Conservation (phyloP, 768 basidiomycete species). For the Leccinum disarticulatum region DNA sequence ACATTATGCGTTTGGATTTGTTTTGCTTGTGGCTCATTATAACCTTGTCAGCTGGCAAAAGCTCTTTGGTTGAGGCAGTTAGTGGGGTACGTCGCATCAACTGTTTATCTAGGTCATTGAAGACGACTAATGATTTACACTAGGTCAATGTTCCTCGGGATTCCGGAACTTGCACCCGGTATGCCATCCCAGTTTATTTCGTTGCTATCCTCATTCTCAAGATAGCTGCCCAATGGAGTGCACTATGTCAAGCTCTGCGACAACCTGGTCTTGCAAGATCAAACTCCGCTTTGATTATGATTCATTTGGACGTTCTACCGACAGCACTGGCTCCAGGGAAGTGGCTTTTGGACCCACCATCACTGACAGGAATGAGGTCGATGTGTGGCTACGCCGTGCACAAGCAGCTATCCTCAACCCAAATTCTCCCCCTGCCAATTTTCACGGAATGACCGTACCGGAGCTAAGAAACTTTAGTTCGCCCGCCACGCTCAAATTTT, state of each 20-base stretch:
- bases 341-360: slow-evolving; percentile 34
- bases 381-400: slow-evolving; percentile 44
- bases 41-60: slow-evolving; percentile 49
- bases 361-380: slow-evolving; percentile 33
- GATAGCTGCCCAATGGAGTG: slow-evolving; percentile 55
- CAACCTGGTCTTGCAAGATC: slow-evolving; percentile 46
- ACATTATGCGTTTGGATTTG: not conserved
- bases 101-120: not conserved
- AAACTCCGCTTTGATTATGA: slow-evolving; percentile 39
- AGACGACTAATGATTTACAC: not conserved
- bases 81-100: slow-evolving; percentile 42
- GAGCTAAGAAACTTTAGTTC: slow-evolving; percentile 30
- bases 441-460: slow-evolving; percentile 21
- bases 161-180: slow-evolving; percentile 61
- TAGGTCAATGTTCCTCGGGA: slow-evolving; percentile 64
- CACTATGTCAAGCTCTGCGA: slow-evolving; percentile 41
- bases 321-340: not conserved
- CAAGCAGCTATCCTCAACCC: slow-evolving; percentile 46
- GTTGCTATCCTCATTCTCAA: not conserved
- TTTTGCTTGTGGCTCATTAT: slow-evolving; percentile 1
- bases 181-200: not conserved
- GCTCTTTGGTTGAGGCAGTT: slow-evolving; percentile 58
- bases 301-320: slow-evolving; percentile 25
- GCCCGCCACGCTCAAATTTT: slow-evolving; percentile 38
- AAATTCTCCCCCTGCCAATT: slow-evolving; percentile 8